Evolutionary conservation across 1,284 basidiomycete species (phyloP).

Genomic region (Ustilago nuda): DNA sequence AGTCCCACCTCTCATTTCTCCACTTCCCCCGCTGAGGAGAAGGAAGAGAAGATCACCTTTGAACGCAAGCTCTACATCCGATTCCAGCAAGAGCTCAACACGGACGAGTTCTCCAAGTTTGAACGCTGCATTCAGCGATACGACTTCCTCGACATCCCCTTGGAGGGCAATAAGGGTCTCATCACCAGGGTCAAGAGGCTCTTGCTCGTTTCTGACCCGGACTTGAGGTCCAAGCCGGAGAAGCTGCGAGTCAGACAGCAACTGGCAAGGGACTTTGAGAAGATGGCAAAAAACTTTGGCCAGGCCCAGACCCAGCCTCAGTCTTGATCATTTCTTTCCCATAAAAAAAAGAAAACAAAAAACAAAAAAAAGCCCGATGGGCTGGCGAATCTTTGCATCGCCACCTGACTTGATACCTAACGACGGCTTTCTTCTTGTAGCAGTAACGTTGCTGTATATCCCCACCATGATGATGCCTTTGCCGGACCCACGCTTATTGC

Average conservation of each 20-base stretch:
- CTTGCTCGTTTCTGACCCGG: constrained; percentile 55
- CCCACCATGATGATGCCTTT: not conserved
- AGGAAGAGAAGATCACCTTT: constrained; percentile 21
- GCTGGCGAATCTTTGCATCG: too few species aligned
- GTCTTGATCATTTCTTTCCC: not conserved
- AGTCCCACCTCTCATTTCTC: constrained; percentile 27
- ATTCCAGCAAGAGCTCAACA: constrained; percentile 52
- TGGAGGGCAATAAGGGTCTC: constrained; percentile 60
- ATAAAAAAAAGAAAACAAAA: not conserved
- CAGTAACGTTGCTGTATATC: constrained; percentile 7
- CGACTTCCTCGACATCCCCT: constrained; percentile 59
- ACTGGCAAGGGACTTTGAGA: constrained; percentile 61
- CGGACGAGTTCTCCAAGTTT: constrained; percentile 56
- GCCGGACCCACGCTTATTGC: not conserved
- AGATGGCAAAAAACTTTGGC: constrained; percentile 49
- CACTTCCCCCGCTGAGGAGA: constrained; percentile 21
- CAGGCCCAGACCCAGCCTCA: constrained; percentile 17
- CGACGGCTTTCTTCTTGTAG: constrained; percentile 1
- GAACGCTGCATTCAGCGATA: constrained; percentile 63
- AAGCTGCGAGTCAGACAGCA: constrained; percentile 52
- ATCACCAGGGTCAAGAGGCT: constrained; percentile 62
- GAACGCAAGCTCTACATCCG: constrained; percentile 57
- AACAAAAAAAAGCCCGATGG: too few species aligned
- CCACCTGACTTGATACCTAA: not conserved
- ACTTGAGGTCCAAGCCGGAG: constrained; percentile 50